Base-by-base conservation (phyloP, 306 rosid species). In the Elaeagnus macrophylla region DNA sequence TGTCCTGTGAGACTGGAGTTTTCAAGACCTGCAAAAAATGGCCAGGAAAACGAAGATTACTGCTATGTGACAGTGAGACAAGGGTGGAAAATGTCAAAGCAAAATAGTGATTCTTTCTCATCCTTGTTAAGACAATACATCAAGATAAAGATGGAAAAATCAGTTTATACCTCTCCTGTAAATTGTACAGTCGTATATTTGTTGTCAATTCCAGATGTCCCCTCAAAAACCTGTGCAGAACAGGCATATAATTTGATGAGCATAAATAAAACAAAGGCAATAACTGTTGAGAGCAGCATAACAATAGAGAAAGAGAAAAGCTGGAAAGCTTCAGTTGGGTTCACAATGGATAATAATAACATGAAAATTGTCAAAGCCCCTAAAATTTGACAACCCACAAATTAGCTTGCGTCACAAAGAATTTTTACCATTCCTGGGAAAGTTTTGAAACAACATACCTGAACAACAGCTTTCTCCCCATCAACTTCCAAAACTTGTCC, bases 401-500 rank as follows among this genome's bases (percentile, higher is more conserved):
- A 20, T 56, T n/a, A 16, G 20, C 9, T 39, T 20, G 14, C 16
- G 40, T 47, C 43, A 19, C 7, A 19, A 1, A 10, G 37, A 20
- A 51, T 40, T 41, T 46, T 53, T 39, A 50, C 19, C 36, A 25
- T 37, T 3, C 1, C 49, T 16, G 40, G 39, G 32, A 46, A 45
- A 59, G 36, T 17, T 38, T 42, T 43, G 5, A 48, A 40, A 40
- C 17, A 25, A 54, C 17, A 61, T 74, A 91, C 99, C 99, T 93
- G 99, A 51, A 93, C 89, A 69, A 93, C 94, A 73, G 99, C 99
- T 77, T 77, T 93, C 76, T 93, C 95, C 3, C 99, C 99, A 67
- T 93, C 99, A 68, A 93, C 99, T 75, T 93, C 99, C 13, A 93
- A 82, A 64, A 93, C 99, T 75, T 93, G 99, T 39, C 99, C 99